Conservation (phyloP, 208 protist genomes). For the Leptomonas pyrrhocoris region DNA sequence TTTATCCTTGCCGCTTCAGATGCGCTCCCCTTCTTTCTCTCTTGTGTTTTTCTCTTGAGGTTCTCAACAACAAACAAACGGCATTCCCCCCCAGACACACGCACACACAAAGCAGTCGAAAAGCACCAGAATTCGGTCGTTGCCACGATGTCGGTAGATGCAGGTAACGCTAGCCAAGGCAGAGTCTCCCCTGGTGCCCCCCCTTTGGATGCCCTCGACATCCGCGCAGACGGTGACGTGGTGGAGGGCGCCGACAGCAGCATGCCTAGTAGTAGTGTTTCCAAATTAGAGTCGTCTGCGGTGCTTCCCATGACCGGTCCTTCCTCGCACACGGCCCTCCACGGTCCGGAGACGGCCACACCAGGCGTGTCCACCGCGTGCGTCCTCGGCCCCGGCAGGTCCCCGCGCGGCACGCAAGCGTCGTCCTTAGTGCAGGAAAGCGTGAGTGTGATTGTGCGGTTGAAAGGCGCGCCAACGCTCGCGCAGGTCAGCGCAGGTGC, state of each 20-base stretch:
- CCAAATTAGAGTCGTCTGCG: neutral
- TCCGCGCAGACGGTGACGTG: neutral
- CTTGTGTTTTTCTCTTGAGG: neutral
- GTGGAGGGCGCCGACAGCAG: neutral
- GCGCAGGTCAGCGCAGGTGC: too few species aligned
- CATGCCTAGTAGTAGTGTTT: neutral
- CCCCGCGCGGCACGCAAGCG: too few species aligned
- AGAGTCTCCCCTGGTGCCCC: neutral
- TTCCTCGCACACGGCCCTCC: neutral
- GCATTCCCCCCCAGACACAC: neutral
- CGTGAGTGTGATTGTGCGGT: too few species aligned
- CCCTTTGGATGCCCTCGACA: neutral
- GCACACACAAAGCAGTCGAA: neutral
- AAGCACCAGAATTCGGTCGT: neutral
- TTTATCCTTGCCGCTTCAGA: neutral
- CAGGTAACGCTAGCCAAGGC: neutral
- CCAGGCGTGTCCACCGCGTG: neutral
- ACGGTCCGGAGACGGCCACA: neutral
- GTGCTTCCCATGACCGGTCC: neutral
- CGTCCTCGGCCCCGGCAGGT: too few species aligned
- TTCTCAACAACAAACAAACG: neutral
- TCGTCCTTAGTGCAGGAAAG: too few species aligned
- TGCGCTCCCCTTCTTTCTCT: neutral
- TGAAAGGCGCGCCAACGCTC: too few species aligned
- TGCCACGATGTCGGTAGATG: neutral